Evolutionary conservation across 495 filamentous ascomycete genomes (phyloP).

Genomic region (Chaetomium tenue): DNA sequence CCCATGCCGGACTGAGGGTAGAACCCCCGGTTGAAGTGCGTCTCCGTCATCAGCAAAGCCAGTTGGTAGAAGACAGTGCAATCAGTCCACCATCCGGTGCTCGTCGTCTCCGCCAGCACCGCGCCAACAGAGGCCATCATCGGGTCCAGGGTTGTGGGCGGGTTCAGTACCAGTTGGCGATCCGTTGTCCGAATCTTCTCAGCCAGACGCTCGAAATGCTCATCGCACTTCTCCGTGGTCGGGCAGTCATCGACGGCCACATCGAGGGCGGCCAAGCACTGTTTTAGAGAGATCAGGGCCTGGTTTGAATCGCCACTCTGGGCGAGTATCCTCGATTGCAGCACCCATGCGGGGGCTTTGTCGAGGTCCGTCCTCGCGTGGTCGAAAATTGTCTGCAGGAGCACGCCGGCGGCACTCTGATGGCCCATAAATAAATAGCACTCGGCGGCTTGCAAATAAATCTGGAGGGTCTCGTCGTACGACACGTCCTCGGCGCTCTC

Average conservation of each 20-base stretch:
- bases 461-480: constrained; percentile 77
- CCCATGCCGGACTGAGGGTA: constrained; percentile 75
- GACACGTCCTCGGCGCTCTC: constrained; percentile 66
- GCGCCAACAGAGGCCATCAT: constrained; percentile 65
- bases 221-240: constrained; percentile 72
- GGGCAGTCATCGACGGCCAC: constrained; percentile 62
- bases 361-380: constrained; percentile 66
- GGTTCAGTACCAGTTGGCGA: constrained; percentile 53
- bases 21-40: constrained; percentile 61
- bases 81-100: constrained; percentile 82
- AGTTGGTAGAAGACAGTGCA: constrained; percentile 72
- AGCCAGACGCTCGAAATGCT: constrained; percentile 61
- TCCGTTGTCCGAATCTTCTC: constrained; percentile 59
- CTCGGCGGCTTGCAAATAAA: constrained; percentile 76
- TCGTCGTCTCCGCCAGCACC: constrained; percentile 72
- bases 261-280: constrained; percentile 65
- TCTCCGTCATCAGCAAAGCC: constrained; percentile 66
- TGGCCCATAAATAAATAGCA: constrained; percentile 74
- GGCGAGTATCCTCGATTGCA: constrained; percentile 73
- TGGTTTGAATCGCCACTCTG: constrained; percentile 65
- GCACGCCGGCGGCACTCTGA: constrained; percentile 57
- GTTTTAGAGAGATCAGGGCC: constrained; percentile 66
- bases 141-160: constrained; percentile 52
- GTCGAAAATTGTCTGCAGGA: constrained; percentile 63
- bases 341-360: constrained; percentile 74